Conservation (phyloP, 2,329 filamentous ascomycete species). For the Ilyonectria sp. region DNA sequence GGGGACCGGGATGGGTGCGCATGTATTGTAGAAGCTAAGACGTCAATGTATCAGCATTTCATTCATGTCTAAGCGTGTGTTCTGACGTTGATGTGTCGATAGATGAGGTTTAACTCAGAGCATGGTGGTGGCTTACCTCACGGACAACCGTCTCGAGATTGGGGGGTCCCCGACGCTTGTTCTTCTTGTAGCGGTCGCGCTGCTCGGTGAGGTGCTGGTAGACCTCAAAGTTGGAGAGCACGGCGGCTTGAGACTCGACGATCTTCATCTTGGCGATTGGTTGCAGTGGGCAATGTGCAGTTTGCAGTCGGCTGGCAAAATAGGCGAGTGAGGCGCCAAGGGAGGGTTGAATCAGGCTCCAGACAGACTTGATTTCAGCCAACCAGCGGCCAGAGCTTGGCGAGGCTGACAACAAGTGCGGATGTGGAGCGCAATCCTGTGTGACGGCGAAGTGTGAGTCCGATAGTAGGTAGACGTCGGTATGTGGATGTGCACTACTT, state of each 20-base stretch:
- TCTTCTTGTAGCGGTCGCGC: conserved; percentile 65
- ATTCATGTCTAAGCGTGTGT: background rate
- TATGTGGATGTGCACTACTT: background rate
- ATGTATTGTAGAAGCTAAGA: conserved; percentile 74
- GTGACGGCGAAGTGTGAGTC: background rate
- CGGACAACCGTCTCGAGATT: conserved; percentile 74
- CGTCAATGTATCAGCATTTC: conserved; percentile 20
- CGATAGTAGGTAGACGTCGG: background rate
- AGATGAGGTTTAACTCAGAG: background rate
- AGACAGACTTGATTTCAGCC: background rate
- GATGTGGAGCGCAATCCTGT: conserved; percentile 1
- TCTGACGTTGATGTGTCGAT: background rate
- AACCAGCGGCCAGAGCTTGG: conserved; percentile 8
- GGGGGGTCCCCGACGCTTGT: conserved; percentile 66
- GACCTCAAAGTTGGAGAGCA: conserved; percentile 82
- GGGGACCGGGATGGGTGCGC: conserved; percentile 67
- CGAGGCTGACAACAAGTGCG: conserved; percentile 11
- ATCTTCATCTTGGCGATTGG: conserved; percentile 71
- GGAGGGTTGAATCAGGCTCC: background rate
- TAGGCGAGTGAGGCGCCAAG: conserved; percentile 3
- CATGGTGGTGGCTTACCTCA: conserved; percentile 66
- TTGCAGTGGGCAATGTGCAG: background rate
- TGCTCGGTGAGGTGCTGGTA: conserved; percentile 75
- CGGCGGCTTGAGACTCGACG: conserved; percentile 78
- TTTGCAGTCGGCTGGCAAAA: background rate